These are phyloP conservation scores for Quillaja saponaria DNA, from an alignment of 306 rosid species.

Conservation along the genomic window DNA sequence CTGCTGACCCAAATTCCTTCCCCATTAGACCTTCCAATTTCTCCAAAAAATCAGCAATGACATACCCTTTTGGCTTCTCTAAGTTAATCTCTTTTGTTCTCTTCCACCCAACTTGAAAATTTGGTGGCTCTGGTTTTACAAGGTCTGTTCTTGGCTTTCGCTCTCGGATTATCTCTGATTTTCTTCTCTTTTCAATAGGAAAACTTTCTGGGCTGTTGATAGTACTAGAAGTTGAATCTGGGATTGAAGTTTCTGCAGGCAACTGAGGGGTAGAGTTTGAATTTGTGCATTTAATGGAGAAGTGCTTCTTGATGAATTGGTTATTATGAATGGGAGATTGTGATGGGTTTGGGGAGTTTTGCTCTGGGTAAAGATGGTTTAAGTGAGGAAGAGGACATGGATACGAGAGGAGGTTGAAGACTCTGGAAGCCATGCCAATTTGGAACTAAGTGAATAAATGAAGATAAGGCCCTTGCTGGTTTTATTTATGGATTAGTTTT, in stretches of 20 bases:
- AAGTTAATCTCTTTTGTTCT: conserved; percentile 71
- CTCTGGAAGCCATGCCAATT: conserved; percentile 65
- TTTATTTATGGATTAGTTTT: too few relatives aligned
- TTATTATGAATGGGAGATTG: conserved; percentile 23
- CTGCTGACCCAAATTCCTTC: conserved; percentile 72
- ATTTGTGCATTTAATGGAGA: conserved; percentile 43
- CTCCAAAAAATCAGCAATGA: conserved; percentile 79
- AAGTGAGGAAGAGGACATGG: conserved; percentile 28
- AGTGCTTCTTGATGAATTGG: conserved; percentile 26
- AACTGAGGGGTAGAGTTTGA: conserved; percentile 36
- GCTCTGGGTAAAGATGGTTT: conserved; percentile 28
- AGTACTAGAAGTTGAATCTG: conserved; percentile 48
- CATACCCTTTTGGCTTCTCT: conserved; percentile 78
- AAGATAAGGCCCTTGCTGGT: conserved; percentile 49
- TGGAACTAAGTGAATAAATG: conserved; percentile 10
- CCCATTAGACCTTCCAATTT: conserved; percentile 77
- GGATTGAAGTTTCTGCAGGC: conserved; percentile 48
- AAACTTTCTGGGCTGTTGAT: conserved; percentile 62
- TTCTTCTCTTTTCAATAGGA: conserved; percentile 77
- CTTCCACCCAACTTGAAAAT: conserved; percentile 90
- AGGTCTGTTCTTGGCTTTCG: conserved; percentile 39
- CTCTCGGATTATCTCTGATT: conserved; percentile 68
- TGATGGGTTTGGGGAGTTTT: conserved; percentile 33
- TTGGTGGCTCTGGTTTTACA: conserved; percentile 61
- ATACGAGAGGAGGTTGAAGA: conserved; percentile 43